Base-by-base conservation (phyloP, 192 early-diverging fungal species). In the Cetraspora pellucida region DNA sequence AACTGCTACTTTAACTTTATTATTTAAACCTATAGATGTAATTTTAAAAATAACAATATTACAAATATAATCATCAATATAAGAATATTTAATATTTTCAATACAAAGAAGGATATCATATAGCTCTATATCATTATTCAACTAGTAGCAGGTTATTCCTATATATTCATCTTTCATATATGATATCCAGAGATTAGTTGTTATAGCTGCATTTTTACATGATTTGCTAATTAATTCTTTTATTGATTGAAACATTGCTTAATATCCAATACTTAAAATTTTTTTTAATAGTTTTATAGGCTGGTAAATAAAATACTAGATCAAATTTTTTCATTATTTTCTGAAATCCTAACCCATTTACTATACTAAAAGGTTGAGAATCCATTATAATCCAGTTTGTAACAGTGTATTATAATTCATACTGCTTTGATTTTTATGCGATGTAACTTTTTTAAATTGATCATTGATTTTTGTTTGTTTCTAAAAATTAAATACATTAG, bases 121-220 rank as follows among this genome's bases (percentile, higher is more conserved):
- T 11, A 68, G 10, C 66, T 68, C 45, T 6, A 68, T 27, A 16
- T 68, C 21, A 19, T 21, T 6, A 19, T 27, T 45, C 8, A 68
- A n/a, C 66, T 43, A 68, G 23, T 68, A 37, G 45, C 5, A 25
- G 28, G 45, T 68, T 21, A 68, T 30, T 11, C 5, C 45, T 43
- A 68, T 68, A 44, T 68, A 68, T 19, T 16, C 43, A 47, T 14
- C 17, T 43, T 68, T 43, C 2, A 9, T 9, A 37, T 5, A 37
- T 37, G 5, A 37, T 37, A 43, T 68, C 37, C 66, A 68, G 16
- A 68, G 14, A 16, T 68, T 43, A 0, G 66, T 68, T 17, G 66
- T 68, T 63, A 63, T 63, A 63, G 60, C 23, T 25, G 60, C 60
- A 25, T 17, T 63, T 25, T 63, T 25, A 63, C 60, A 63, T 30